These are phyloP conservation scores for Oemleria cerasiformis DNA, from an alignment of 306 rosid species.

Conservation along the genomic window DNA sequence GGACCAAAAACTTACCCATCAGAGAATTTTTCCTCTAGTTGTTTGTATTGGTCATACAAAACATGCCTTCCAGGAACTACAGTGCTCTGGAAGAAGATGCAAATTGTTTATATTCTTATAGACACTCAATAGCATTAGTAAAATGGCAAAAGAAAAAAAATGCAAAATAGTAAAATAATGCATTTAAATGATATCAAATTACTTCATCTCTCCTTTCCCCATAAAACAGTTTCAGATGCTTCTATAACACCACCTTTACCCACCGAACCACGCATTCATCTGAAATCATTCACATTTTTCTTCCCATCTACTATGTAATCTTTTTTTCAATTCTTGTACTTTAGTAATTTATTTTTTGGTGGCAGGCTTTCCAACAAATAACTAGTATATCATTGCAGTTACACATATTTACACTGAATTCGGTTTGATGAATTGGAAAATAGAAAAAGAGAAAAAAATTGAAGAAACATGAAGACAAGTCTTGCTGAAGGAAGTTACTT, in stretches of 20 bases:
- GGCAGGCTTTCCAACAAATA: background rate
- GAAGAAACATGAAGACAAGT: background rate
- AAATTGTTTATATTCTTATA: background rate
- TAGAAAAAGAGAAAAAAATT: background rate
- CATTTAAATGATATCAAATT: background rate
- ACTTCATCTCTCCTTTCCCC: background rate
- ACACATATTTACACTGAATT: background rate
- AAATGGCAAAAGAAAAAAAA: background rate
- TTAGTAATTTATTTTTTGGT: background rate
- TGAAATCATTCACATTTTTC: background rate
- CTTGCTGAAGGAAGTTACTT: background rate
- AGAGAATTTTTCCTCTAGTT: slow-evolving; percentile 67
- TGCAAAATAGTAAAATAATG: background rate
- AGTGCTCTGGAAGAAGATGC: slow-evolving; percentile 53
- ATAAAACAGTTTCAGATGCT: background rate
- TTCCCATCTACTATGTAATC: background rate
- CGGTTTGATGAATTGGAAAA: background rate
- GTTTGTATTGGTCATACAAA: slow-evolving; percentile 59
- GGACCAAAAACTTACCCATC: slow-evolving; percentile 62
- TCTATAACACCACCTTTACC: background rate
- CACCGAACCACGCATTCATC: background rate
- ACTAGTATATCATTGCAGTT: background rate
- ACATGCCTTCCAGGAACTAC: slow-evolving; percentile 83
- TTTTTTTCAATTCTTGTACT: background rate
- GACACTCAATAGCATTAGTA: background rate